These are phyloP conservation scores for Solanum hybrid DNA, from an alignment of 305 asterid species.

Conservation along the genomic window DNA sequence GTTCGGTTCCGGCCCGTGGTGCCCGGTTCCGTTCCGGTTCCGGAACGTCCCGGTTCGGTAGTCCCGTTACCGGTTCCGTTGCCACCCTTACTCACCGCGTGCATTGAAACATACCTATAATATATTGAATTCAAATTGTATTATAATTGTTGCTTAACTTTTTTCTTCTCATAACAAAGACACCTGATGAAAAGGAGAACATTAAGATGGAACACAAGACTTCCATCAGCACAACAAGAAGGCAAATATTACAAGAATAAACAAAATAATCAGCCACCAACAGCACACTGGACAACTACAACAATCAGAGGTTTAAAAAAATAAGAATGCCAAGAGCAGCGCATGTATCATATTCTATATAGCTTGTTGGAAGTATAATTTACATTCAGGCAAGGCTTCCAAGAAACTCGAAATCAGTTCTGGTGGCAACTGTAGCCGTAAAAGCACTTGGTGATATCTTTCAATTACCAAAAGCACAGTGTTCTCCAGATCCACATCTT, in stretches of 20 bases:
- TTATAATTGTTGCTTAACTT: neutral
- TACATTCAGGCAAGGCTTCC: slow-evolving; percentile 27
- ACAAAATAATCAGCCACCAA: neutral
- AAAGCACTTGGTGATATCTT: slow-evolving; percentile 9
- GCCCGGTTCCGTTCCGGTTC: no score
- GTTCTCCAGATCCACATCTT: slow-evolving; percentile 22
- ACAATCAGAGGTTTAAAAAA: neutral
- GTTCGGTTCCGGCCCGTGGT: no score
- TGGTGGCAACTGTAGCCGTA: slow-evolving; percentile 17
- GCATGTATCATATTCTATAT: neutral
- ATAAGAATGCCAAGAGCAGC: neutral
- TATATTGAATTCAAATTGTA: neutral
- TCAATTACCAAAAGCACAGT: slow-evolving; percentile 15
- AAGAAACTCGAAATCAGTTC: slow-evolving; percentile 19
- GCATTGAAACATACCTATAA: neutral
- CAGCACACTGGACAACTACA: neutral
- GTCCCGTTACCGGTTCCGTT: no score
- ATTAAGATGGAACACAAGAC: neutral
- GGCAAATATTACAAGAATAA: neutral
- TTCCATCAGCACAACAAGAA: neutral
- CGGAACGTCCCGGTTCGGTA: no score
- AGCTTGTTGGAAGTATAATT: slow-evolving; percentile 15
- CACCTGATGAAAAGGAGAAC: no score
- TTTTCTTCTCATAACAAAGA: neutral
- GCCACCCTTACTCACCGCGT: neutral